These are phyloP conservation scores for Dovyalis caffra DNA, from an alignment of 345 rosid genomes.

Conservation along the genomic window DNA sequence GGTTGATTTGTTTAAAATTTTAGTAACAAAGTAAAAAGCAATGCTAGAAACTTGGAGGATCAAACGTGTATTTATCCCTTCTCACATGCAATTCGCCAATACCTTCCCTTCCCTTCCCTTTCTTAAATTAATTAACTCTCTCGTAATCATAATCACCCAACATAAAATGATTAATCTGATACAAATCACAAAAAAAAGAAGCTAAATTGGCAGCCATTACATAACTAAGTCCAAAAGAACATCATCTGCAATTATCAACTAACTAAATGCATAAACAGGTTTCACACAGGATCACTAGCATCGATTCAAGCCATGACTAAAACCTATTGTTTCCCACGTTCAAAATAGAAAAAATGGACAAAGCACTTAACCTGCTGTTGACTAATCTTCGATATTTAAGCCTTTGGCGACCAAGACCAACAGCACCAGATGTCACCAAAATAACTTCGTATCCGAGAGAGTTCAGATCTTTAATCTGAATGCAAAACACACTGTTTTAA, in stretches of 20 bases:
- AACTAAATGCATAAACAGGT: background rate
- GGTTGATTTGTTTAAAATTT: too few relatives aligned
- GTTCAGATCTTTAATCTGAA: conserved; percentile 84
- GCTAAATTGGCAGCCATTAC: background rate
- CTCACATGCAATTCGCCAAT: too few relatives aligned
- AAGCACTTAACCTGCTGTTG: conserved; percentile 75
- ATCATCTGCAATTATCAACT: background rate
- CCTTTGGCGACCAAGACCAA: conserved; percentile 96
- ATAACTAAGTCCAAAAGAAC: background rate
- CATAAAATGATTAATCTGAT: too few relatives aligned
- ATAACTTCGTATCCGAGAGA: conserved; percentile 80
- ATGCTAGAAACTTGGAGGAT: too few relatives aligned
- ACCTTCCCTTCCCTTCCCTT: too few relatives aligned
- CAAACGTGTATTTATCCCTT: too few relatives aligned
- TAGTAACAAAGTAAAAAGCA: too few relatives aligned
- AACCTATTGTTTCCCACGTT: background rate
- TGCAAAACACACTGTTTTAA: background rate
- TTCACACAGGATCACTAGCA: background rate
- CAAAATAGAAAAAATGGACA: background rate
- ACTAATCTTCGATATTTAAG: conserved; percentile 79
- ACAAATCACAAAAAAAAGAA: too few relatives aligned
- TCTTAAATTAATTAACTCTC: too few relatives aligned
- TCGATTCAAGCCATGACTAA: background rate
- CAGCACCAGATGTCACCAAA: conserved; percentile 95
- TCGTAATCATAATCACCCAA: too few relatives aligned